Percentiles rank a stretch among this genome's conserved stretches.
Evolutionary conservation across 495 filamentous ascomycete species (phyloP).

Genomic region (Platismatia glauca): DNA sequence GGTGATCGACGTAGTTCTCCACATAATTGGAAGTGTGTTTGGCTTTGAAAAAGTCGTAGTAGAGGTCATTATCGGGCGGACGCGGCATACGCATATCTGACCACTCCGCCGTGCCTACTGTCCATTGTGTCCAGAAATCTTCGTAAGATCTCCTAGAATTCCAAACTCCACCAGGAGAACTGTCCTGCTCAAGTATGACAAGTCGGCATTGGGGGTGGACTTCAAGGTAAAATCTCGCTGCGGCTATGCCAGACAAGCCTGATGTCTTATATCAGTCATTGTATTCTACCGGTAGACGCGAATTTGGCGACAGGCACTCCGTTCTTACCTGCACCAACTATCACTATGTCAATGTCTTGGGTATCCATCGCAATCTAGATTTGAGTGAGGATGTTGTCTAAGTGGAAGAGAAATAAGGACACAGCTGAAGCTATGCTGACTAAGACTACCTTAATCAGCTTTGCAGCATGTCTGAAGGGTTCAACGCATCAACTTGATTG

Average conservation of each 20-base stretch:
- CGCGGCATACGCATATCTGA: conserved; percentile 30
- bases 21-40: conserved; percentile 36
- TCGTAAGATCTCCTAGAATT: conserved; percentile 29
- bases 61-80: conserved; percentile 26
- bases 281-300: neutral
- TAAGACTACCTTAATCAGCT: no score
- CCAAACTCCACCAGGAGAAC: conserved; percentile 31
- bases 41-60: conserved; percentile 32
- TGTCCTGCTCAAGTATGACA: conserved; percentile 28
- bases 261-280: neutral
- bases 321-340: conserved; percentile 10
- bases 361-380: conserved; percentile 5
- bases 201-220: conserved; percentile 29
- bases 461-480: no score
- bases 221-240: conserved; percentile 30
- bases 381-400: no score
- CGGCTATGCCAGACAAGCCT: conserved; percentile 26
- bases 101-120: conserved; percentile 31
- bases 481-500: no score
- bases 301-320: neutral
- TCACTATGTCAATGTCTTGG: conserved; percentile 4
- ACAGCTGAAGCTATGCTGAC: no score
- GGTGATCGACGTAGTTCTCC: conserved; percentile 32
- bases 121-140: conserved; percentile 36
- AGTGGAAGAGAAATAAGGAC: no score